A percentile compares a stretch with the other conserved stretches of the same genome.
These are phyloP conservation scores for Alternaria conjuncta DNA, from an alignment of 2,329 filamentous ascomycete genomes.

Conservation along the genomic window DNA sequence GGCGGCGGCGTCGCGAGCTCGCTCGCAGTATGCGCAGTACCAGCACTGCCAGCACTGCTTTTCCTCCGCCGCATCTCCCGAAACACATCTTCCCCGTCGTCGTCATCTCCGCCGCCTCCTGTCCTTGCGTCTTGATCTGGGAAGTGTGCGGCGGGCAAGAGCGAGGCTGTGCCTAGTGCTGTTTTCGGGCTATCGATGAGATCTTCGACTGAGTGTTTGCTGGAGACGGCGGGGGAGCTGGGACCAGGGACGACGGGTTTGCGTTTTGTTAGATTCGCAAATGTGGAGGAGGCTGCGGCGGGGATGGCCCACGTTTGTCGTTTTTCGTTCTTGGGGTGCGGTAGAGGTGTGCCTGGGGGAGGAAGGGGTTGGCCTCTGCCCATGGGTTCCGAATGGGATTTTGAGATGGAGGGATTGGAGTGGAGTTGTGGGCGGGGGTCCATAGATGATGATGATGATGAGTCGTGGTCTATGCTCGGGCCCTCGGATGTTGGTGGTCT, in stretches of 20 bases:
- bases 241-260: constrained; percentile 58
- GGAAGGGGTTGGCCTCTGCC: constrained; percentile 83
- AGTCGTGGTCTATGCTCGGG: constrained; percentile 12
- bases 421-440: constrained; percentile 8
- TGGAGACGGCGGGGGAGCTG: neutral
- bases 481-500: constrained; percentile 18
- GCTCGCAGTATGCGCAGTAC: constrained; percentile 3
- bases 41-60: neutral
- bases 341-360: constrained; percentile 79
- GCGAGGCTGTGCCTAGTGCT: constrained; percentile 6
- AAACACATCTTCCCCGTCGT: constrained; percentile 15
- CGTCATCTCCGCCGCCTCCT: neutral
- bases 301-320: constrained; percentile 56
- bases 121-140: constrained; percentile 4
- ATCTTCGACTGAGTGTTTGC: constrained; percentile 15
- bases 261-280: constrained; percentile 62
- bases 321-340: constrained; percentile 67
- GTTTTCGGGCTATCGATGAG: constrained; percentile 5
- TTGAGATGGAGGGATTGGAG: constrained; percentile 6
- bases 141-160: constrained; percentile 7
- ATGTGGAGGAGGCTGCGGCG: constrained; percentile 48
- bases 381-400: constrained; percentile 69
- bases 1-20: constrained; percentile 39
- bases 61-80: constrained; percentile 15
- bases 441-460: neutral